phyloP scores from a whole-genome alignment of 768 basidiomycete species.

The Leccinum obscurum region DNA sequence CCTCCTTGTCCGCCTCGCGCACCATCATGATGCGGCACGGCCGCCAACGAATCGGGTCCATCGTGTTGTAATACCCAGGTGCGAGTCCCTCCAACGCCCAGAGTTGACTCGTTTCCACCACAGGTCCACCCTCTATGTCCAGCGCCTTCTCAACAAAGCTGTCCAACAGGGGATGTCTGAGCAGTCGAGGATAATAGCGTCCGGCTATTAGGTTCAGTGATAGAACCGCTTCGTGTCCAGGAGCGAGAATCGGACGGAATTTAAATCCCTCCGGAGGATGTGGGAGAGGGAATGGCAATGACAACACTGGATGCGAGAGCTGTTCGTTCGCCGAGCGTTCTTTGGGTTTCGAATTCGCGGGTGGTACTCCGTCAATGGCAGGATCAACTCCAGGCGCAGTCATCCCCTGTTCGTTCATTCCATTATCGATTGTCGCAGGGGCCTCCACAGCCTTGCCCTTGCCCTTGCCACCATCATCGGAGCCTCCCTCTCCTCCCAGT shows the following conservation, averaged over 20 bases:
- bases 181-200: slow-evolving; percentile 75
- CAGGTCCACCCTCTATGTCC: slow-evolving; percentile 34
- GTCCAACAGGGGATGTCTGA: slow-evolving; percentile 61
- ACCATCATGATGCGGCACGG: slow-evolving; percentile 54
- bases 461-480: slow-evolving; percentile 21
- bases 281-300: slow-evolving; percentile 49
- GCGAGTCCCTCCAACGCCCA: slow-evolving; percentile 74
- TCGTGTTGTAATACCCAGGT: slow-evolving; percentile 65
- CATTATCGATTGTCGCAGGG: slow-evolving; percentile 11
- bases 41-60: slow-evolving; percentile 67
- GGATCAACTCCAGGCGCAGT: slow-evolving; percentile 21
- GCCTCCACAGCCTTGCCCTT: slow-evolving; percentile 35
- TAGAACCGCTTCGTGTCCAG: slow-evolving; percentile 64
- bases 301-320: slow-evolving; percentile 39
- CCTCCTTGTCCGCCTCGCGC: slow-evolving; percentile 57
- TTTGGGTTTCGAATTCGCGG: slow-evolving; percentile 14
- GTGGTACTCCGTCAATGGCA: slow-evolving; percentile 14
- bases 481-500: slow-evolving; percentile 29
- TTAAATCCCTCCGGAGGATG: slow-evolving; percentile 64
- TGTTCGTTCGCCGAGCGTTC: slow-evolving; percentile 28
- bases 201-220: slow-evolving; percentile 72
- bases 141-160: slow-evolving; percentile 42
- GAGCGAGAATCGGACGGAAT: slow-evolving; percentile 65
- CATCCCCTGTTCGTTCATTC: slow-evolving; percentile 2
- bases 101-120: slow-evolving; percentile 50